These are phyloP conservation scores for Diaporthe capsici DNA, from an alignment of 2,329 filamentous ascomycete species.

Conservation along the genomic window DNA sequence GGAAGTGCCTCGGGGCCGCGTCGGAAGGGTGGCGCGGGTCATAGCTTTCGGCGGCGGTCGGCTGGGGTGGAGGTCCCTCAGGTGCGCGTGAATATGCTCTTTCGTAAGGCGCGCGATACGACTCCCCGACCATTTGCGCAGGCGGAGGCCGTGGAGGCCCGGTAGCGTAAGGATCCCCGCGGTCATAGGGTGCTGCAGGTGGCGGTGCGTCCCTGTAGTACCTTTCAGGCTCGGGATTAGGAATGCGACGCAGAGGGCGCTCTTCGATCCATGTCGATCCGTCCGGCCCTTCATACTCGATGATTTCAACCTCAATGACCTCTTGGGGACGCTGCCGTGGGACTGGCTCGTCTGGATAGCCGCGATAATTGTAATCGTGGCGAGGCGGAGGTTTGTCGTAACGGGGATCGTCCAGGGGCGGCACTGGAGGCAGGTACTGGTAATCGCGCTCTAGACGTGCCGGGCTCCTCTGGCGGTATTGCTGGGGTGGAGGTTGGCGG, in stretches of 20 bases:
- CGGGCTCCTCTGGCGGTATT: constrained; percentile 52
- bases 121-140: not conserved
- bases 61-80: constrained; percentile 16
- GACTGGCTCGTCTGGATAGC: constrained; percentile 42
- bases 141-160: constrained; percentile 20
- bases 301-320: constrained; percentile 59
- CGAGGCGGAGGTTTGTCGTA: constrained; percentile 48
- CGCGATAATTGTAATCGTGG: constrained; percentile 35
- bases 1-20: constrained; percentile 32
- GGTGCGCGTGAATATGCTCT: constrained; percentile 36
- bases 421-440: constrained; percentile 46
- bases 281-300: constrained; percentile 59
- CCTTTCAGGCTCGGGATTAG: constrained; percentile 48
- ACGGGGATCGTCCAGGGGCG: constrained; percentile 45
- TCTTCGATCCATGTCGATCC: constrained; percentile 62
- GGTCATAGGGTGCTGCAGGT: constrained; percentile 34
- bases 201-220: constrained; percentile 40
- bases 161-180: constrained; percentile 7
- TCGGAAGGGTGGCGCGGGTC: constrained; percentile 42
- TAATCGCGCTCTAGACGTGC: constrained; percentile 47
- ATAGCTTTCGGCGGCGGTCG: constrained; percentile 27
- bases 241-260: constrained; percentile 53
- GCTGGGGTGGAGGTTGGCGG: constrained; percentile 46
- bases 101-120: constrained; percentile 35
- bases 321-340: constrained; percentile 50